These are phyloP conservation scores for Perkinsus chesapeaki DNA, from an alignment of 169 alveolate species.

Conservation along the genomic window DNA sequence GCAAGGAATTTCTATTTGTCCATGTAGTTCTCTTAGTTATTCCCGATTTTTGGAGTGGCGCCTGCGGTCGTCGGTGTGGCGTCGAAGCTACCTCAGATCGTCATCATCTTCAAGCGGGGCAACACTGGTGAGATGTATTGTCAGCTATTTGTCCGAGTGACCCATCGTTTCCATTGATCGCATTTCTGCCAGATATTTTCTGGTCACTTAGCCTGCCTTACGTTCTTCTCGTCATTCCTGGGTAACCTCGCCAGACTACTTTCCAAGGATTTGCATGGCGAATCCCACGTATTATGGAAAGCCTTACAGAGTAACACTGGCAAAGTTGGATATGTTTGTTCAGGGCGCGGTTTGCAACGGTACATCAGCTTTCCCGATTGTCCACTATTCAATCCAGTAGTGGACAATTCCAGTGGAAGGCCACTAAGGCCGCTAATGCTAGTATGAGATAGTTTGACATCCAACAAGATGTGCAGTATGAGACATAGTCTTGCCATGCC, in stretches of 20 bases:
- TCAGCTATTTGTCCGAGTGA: neutral
- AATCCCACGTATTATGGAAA: neutral
- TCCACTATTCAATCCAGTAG: too few relatives aligned
- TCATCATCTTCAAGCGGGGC: neutral
- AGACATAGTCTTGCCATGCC: slow-evolving; percentile 52
- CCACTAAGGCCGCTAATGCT: neutral
- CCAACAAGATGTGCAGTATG: slow-evolving; percentile 31
- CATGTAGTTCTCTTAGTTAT: neutral
- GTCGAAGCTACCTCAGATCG: neutral
- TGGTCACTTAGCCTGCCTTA: neutral
- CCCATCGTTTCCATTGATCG: neutral
- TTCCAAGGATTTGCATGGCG: neutral
- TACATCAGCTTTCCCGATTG: neutral
- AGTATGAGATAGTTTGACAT: too few relatives aligned
- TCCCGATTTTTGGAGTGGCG: neutral
- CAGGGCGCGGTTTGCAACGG: neutral
- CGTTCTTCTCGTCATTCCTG: neutral
- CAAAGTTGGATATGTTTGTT: neutral
- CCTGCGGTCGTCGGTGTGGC: neutral
- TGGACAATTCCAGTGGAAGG: too few relatives aligned
- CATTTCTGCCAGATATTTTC: too few relatives aligned
- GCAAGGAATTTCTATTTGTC: neutral
- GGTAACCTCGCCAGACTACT: neutral
- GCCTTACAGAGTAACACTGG: neutral
- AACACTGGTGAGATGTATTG: neutral